Percentiles rank a stretch among this genome's conserved stretches.
Evolutionary conservation across 2,329 filamentous ascomycete species (phyloP).

Genomic region (Bimuria novae-zelandiae): DNA sequence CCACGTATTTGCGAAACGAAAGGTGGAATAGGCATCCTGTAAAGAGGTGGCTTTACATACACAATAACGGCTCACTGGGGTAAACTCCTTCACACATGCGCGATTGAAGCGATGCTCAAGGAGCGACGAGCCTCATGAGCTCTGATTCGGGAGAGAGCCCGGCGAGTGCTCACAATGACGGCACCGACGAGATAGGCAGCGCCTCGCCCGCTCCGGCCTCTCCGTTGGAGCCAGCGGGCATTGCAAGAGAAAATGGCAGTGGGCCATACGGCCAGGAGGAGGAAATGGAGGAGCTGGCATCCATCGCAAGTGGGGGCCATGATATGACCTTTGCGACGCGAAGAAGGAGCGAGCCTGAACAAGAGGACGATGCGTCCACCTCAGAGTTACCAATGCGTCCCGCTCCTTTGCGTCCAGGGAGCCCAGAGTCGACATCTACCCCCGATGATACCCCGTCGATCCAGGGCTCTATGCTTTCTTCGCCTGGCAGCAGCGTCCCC

Average conservation of each 20-base stretch:
- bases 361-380: constrained; percentile 28
- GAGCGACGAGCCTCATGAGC: constrained; percentile 66
- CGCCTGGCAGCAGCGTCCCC: constrained; percentile 75
- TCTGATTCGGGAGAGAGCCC: constrained; percentile 67
- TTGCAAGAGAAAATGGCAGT: constrained; percentile 9
- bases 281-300: constrained; percentile 31
- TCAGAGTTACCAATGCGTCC: constrained; percentile 27
- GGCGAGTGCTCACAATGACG: constrained; percentile 63
- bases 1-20: constrained; percentile 16
- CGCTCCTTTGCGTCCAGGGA: constrained; percentile 51
- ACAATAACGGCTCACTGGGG: too few relatives aligned
- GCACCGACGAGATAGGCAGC: constrained; percentile 51
- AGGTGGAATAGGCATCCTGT: constrained; percentile 12
- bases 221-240: constrained; percentile 55
- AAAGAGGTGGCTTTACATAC: neutral
- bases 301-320: constrained; percentile 27
- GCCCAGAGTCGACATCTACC: constrained; percentile 73
- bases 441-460: constrained; percentile 85
- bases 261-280: constrained; percentile 17
- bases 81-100: constrained; percentile 16
- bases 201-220: constrained; percentile 60
- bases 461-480: constrained; percentile 62
- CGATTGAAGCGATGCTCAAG: constrained; percentile 58
- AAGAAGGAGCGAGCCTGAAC: constrained; percentile 24
- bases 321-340: constrained; percentile 41